Evolutionary conservation across 768 basidiomycete genomes (phyloP), one percentile per base, ranked within the genome.

Genomic region (Boletus tylopilopsis): DNA sequence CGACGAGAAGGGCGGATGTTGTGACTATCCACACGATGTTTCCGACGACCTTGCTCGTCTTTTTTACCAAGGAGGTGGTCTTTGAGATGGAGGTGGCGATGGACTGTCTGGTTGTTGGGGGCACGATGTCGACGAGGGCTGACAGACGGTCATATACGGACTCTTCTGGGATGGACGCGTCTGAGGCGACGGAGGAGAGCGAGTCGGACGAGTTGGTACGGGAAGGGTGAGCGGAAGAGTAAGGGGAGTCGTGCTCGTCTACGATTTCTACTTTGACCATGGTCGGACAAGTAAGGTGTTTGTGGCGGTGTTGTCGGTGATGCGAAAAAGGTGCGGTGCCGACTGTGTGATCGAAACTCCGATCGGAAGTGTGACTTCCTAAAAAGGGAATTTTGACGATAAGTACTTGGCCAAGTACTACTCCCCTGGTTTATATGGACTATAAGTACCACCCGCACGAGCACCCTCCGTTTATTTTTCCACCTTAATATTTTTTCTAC

Each of bases 191-290:
- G 50, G 90, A 90, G 19, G 87, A 85, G 57, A 93, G 78, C n/a
- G 87, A 90, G 53, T 77, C 78, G 15, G 85, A 78, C 40, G 78
- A 73, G 45, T 77, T 80, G 0, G 84, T 83, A 59, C 83, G 81
- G 6, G 88, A 90, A 2, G 87, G 87, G 6, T 87, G 79, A 36
- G 84, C 68, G 39, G 88, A 86, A 34, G 78, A 76, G 64, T 94
- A 93, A 42, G 87, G 88, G 1, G 85, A 88, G 55, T 69, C 70
- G 48, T 87, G 87, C 61, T 87, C 86, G 55, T 89, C 85, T 55
- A 90, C 85, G 64, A 90, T 88, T 72, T 92, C 83, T 59, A 96
- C 90, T 60, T 93, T 93, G 80, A 96, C 94, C 93, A 94, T 94
- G 72, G n/a, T 59, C 70, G 53, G 51, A 27, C 18, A 25, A 24